Evolutionary conservation across 352 stramenopile genomes (phyloP).

Genomic region (Phytopythium vexans): DNA sequence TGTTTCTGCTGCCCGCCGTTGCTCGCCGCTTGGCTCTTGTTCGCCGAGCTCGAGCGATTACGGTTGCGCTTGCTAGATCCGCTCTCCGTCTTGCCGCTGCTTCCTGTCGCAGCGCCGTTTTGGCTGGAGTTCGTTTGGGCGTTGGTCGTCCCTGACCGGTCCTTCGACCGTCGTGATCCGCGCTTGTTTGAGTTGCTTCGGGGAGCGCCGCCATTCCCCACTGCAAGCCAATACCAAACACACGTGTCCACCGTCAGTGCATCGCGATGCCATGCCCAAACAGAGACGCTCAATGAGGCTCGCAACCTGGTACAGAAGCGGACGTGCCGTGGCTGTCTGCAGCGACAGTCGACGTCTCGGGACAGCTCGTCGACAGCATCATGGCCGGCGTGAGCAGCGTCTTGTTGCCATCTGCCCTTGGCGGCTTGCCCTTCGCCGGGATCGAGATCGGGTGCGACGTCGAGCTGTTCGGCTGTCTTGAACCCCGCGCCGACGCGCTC

Average conservation of each 20-base stretch:
- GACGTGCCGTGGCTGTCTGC: constrained; percentile 11
- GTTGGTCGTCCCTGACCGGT: constrained; percentile 37
- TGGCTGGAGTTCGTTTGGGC: constrained; percentile 42
- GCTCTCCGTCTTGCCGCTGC: constrained; percentile 7
- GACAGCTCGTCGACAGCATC: constrained; percentile 69
- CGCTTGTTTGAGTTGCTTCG: constrained; percentile 54
- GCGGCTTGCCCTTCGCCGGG: constrained; percentile 12
- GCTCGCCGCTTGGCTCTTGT: constrained; percentile 15
- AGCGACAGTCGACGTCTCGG: constrained; percentile 19
- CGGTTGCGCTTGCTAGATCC: constrained; percentile 28
- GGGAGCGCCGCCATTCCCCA: neutral
- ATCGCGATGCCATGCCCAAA: neutral
- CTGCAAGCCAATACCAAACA: neutral
- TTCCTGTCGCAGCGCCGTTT: constrained; percentile 11
- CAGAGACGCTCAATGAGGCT: neutral
- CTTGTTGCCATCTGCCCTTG: constrained; percentile 30
- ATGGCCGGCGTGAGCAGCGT: constrained; percentile 64
- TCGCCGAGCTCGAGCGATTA: constrained; percentile 28
- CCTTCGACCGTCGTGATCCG: constrained; percentile 34
- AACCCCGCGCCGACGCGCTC: constrained; percentile 7
- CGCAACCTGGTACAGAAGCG: constrained; percentile 1
- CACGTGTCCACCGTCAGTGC: too few relatives aligned
- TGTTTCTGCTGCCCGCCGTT: constrained; percentile 26
- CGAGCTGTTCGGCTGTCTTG: too few relatives aligned
- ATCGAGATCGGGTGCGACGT: constrained; percentile 26